Percentiles rank a stretch among this genome's conserved stretches.
Evolutionary conservation across 257 asterid species (phyloP).

Genomic region (Gardenia jasminoides): DNA sequence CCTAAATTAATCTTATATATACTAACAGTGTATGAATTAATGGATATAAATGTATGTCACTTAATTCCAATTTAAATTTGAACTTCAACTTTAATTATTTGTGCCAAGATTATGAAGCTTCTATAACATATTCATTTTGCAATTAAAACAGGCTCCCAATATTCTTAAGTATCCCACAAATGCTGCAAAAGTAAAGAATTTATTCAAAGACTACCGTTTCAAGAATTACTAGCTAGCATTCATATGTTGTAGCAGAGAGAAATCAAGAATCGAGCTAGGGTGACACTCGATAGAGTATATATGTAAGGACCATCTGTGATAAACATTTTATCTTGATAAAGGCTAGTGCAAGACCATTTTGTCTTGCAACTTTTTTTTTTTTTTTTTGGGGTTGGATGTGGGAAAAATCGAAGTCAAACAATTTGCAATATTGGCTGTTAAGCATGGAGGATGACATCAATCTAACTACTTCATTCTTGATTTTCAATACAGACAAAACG

Average conservation of each 20-base stretch:
- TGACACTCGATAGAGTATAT: no score
- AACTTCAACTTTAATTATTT: no score
- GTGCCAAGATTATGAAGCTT: not conserved
- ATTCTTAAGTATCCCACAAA: not conserved
- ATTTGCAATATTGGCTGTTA: not conserved
- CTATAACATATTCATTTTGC: not conserved
- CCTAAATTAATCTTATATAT: no score
- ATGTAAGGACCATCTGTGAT: not conserved
- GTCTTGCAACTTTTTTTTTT: no score
- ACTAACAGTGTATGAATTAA: no score
- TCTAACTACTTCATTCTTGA: not conserved
- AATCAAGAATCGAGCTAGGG: not conserved
- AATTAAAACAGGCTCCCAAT: not conserved
- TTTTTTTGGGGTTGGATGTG: not conserved
- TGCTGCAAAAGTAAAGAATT: not conserved
- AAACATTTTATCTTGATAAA: not conserved
- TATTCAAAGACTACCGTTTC: not conserved
- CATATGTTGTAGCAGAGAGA: not conserved
- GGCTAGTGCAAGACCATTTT: not conserved
- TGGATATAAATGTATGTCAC: no score
- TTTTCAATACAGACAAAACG: not conserved
- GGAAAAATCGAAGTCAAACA: not conserved
- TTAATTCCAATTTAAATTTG: no score
- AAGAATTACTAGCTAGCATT: not conserved
- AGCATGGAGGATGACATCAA: slow-evolving; percentile 8